These are phyloP conservation scores for Ustilago curta DNA, from an alignment of 1,284 basidiomycete genomes.

Conservation along the genomic window DNA sequence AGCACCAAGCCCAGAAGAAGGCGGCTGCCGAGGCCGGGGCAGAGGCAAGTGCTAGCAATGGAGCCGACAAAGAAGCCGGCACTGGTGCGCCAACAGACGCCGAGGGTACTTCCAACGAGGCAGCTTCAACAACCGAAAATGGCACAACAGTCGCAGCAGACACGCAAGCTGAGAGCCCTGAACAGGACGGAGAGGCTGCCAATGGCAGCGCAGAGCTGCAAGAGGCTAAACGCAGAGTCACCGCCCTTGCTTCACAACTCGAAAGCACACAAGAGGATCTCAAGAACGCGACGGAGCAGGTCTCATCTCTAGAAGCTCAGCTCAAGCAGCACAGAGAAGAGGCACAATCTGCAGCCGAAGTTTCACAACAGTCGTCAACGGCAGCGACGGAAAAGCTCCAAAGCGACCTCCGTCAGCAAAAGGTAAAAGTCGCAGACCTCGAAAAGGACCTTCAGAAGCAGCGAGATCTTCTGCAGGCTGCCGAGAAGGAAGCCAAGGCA, in stretches of 20 bases:
- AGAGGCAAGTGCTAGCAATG: conserved; percentile 5
- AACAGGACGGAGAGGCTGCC: neutral
- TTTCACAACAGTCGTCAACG: conserved; percentile 16
- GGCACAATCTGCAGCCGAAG: conserved; percentile 8
- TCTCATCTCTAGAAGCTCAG: conserved; percentile 15
- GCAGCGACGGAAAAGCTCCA: conserved; percentile 18
- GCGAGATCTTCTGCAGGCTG: conserved; percentile 20
- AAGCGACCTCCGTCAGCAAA: conserved; percentile 21
- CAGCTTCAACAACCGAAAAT: neutral
- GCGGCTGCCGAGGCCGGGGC: conserved; percentile 48
- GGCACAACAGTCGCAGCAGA: conserved; percentile 3
- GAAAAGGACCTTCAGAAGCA: conserved; percentile 31
- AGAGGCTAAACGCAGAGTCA: conserved; percentile 18
- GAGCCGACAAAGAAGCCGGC: conserved; percentile 21
- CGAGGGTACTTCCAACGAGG: conserved; percentile 20
- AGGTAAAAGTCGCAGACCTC: conserved; percentile 22
- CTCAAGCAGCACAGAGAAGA: conserved; percentile 26
- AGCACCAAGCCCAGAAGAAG: conserved; percentile 57
- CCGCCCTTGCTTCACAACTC: conserved; percentile 23
- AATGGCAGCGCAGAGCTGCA: conserved; percentile 17
- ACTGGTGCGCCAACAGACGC: conserved; percentile 12
- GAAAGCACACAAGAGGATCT: conserved; percentile 21
- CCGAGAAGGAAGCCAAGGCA: conserved; percentile 16
- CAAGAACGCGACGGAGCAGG: conserved; percentile 20
- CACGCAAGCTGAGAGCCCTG: neutral